These are phyloP conservation scores for Phyllosticta citrichinensis DNA, from an alignment of 2,329 filamentous ascomycete genomes.

Conservation along the genomic window DNA sequence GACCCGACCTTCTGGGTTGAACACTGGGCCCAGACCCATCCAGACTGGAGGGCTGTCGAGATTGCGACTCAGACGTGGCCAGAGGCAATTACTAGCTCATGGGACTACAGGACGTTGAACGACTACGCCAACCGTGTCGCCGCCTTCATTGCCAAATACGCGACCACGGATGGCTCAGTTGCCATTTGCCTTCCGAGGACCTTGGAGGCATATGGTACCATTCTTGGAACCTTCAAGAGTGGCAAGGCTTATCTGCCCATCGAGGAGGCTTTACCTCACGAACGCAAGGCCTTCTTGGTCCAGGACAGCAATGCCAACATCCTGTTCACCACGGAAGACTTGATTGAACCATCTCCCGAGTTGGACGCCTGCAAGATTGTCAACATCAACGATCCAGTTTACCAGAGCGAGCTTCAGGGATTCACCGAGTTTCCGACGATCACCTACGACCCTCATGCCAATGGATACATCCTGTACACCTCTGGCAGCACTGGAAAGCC, in stretches of 20 bases:
- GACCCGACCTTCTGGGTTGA: constrained; percentile 70
- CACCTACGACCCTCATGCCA: not conserved
- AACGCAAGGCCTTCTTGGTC: constrained; percentile 25
- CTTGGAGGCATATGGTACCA: constrained; percentile 64
- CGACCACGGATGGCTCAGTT: constrained; percentile 37
- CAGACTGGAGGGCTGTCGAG: constrained; percentile 56
- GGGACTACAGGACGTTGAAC: constrained; percentile 11
- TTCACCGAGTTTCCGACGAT: not conserved
- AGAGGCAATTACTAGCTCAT: constrained; percentile 42
- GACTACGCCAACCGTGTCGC: constrained; percentile 5
- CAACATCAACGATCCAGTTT: not conserved
- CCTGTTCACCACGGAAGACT: constrained; percentile 5
- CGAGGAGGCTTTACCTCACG: constrained; percentile 27
- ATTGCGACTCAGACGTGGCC: constrained; percentile 43
- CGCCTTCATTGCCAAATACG: constrained; percentile 36
- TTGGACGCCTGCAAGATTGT: constrained; percentile 16
- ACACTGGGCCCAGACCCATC: constrained; percentile 42
- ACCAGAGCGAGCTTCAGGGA: constrained; percentile 1
- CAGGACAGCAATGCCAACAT: constrained; percentile 14
- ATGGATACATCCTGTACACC: constrained; percentile 64
- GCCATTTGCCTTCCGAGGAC: constrained; percentile 70
- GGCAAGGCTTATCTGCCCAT: constrained; percentile 28
- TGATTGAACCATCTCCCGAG: constrained; percentile 14
- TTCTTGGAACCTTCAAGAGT: constrained; percentile 27
- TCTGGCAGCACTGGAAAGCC: constrained; percentile 97